These are phyloP conservation scores for Trametes punicea DNA, from an alignment of 768 basidiomycete species.

Conservation along the genomic window DNA sequence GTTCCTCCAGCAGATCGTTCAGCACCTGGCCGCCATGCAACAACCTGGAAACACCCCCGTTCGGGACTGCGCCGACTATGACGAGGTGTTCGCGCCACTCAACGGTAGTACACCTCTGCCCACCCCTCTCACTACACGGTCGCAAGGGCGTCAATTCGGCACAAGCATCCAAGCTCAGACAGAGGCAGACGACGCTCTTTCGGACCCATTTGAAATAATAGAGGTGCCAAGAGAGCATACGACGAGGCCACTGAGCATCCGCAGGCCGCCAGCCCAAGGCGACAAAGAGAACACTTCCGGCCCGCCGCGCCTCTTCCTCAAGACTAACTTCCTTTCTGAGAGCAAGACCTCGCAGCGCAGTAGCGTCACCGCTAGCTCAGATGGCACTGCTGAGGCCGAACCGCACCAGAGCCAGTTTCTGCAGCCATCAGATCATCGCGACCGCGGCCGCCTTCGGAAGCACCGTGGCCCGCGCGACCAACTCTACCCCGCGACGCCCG, in stretches of 20 bases:
- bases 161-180: conserved; percentile 8
- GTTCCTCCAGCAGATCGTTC: conserved; percentile 83
- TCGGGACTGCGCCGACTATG: conserved; percentile 5
- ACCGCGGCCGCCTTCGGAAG: conserved; percentile 22
- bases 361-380: conserved; percentile 25
- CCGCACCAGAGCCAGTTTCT: conserved; percentile 49
- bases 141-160: conserved; percentile 21
- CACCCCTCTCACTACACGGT: not conserved
- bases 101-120: conserved; percentile 1
- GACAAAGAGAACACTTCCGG: conserved; percentile 58
- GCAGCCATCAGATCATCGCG: conserved; percentile 37
- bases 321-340: conserved; percentile 9
- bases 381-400: conserved; percentile 27
- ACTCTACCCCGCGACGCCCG: conserved; percentile 44
- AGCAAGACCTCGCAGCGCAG: conserved; percentile 45
- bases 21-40: conserved; percentile 75
- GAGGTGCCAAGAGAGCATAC: conserved; percentile 12
- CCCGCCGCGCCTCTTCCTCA: conserved; percentile 14
- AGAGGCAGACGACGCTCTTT: not conserved
- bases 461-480: conserved; percentile 15
- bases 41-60: conserved; percentile 14
- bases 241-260: conserved; percentile 47
- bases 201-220: conserved; percentile 9
- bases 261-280: conserved; percentile 18
- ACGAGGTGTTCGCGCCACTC: conserved; percentile 18